Evolutionary conservation across 2,329 filamentous ascomycete genomes (phyloP).

Genomic region (Penicillium sp.): DNA sequence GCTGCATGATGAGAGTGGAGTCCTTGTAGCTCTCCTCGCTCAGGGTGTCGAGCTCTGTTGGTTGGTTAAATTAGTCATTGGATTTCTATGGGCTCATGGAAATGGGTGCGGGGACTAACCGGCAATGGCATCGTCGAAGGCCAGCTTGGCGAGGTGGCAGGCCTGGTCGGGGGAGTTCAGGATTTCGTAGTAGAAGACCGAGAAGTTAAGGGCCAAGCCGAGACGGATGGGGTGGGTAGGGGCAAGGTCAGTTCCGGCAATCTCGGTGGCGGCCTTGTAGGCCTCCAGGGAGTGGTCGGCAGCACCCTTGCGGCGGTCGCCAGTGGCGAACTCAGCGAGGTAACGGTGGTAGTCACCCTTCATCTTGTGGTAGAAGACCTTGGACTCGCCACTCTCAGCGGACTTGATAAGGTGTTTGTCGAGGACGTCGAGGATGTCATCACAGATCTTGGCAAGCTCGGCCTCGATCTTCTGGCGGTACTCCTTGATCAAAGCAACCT

Average conservation of each 20-base stretch:
- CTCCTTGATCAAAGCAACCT: constrained; percentile 91
- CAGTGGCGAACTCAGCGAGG: constrained; percentile 92
- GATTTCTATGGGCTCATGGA: not conserved
- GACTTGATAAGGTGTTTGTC: constrained; percentile 92
- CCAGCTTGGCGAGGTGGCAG: constrained; percentile 95
- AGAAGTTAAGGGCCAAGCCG: constrained; percentile 91
- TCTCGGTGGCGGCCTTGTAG: constrained; percentile 92
- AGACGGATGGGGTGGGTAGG: constrained; percentile 92
- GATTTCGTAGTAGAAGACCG: constrained; percentile 99
- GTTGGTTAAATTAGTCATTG: constrained; percentile 24
- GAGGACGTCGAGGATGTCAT: constrained; percentile 93
- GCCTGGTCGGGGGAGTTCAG: constrained; percentile 97
- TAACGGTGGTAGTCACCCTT: constrained; percentile 99
- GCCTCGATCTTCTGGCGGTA: constrained; percentile 98
- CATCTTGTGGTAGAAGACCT: constrained; percentile 99
- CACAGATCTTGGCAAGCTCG: constrained; percentile 95
- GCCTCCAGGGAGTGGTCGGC: constrained; percentile 94
- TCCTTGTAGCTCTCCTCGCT: constrained; percentile 99
- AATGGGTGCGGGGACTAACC: constrained; percentile 48
- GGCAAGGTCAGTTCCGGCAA: constrained; percentile 83
- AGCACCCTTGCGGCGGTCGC: constrained; percentile 91
- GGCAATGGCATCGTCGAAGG: constrained; percentile 95
- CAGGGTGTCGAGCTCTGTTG: constrained; percentile 84
- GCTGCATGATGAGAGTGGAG: constrained; percentile 98
- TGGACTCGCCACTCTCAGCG: constrained; percentile 93